Evolutionary conservation across 2,329 filamentous ascomycete species (phyloP).

Genomic region (Lachnellula hyalina): DNA sequence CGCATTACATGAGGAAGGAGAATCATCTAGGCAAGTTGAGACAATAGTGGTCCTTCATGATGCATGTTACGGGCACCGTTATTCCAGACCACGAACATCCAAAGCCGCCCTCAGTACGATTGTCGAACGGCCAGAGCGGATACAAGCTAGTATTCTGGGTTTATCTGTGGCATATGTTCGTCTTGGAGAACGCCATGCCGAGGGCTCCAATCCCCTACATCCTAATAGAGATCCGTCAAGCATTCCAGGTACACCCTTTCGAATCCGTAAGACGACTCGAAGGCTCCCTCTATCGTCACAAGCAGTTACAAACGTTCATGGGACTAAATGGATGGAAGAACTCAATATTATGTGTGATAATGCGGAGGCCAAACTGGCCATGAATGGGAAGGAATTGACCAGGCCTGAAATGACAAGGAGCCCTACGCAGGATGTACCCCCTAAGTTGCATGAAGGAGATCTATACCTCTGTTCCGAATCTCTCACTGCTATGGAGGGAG

Average conservation of each 20-base stretch:
- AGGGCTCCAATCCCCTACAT: constrained; percentile 62
- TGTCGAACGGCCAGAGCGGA: constrained; percentile 87
- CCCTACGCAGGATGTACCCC: constrained; percentile 36
- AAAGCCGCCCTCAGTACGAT: constrained; percentile 70
- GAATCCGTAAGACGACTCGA: constrained; percentile 75
- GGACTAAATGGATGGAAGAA: constrained; percentile 89
- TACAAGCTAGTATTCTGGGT: constrained; percentile 78
- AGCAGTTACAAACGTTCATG: constrained; percentile 86
- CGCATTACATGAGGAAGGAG: constrained; percentile 22
- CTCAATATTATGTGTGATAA: constrained; percentile 77
- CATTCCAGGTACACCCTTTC: constrained; percentile 66
- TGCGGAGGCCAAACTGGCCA: constrained; percentile 71
- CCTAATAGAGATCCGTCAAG: constrained; percentile 49
- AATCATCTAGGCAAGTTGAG: constrained; percentile 39
- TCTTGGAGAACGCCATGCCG: constrained; percentile 74
- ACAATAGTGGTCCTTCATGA: constrained; percentile 87
- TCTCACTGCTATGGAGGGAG: constrained; percentile 80
- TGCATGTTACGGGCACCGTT: constrained; percentile 91
- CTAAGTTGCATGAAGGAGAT: constrained; percentile 76
- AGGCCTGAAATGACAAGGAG: constrained; percentile 59
- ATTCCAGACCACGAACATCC: constrained; percentile 73
- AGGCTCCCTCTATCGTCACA: constrained; percentile 65
- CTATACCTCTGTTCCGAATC: constrained; percentile 88
- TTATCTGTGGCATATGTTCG: constrained; percentile 84
- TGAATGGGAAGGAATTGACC: constrained; percentile 71